Conservation (phyloP, 2,329 filamentous ascomycete species). For the Penicillium thymicola region DNA sequence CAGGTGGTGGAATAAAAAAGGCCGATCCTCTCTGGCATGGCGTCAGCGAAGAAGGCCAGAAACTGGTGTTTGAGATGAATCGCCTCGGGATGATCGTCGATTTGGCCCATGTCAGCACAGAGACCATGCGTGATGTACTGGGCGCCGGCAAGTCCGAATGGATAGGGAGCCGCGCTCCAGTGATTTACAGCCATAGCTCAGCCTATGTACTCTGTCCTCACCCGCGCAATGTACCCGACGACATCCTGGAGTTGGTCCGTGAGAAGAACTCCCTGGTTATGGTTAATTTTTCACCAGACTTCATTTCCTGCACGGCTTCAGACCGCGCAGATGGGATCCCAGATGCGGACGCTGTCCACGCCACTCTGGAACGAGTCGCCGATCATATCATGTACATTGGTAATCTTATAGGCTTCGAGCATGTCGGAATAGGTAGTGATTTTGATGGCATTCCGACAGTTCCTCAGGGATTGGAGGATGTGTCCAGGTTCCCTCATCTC, state of each 20-base stretch:
- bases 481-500: slow-evolving; percentile 75
- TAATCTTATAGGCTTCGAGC: slow-evolving; percentile 75
- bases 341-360: slow-evolving; percentile 62
- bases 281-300: slow-evolving; percentile 83
- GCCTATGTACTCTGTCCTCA: slow-evolving; percentile 79
- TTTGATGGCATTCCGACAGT: slow-evolving; percentile 67
- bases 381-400: slow-evolving; percentile 82
- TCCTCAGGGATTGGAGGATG: slow-evolving; percentile 76
- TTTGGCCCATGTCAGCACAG: slow-evolving; percentile 70
- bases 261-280: slow-evolving; percentile 73
- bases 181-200: slow-evolving; percentile 87
- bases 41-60: slow-evolving; percentile 66
- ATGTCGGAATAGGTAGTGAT: slow-evolving; percentile 86
- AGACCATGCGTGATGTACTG: slow-evolving; percentile 83
- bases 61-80: slow-evolving; percentile 84
- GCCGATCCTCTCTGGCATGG: slow-evolving; percentile 52
- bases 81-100: slow-evolving; percentile 92
- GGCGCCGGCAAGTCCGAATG: slow-evolving; percentile 58
- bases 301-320: slow-evolving; percentile 69
- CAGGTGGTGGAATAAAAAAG: slow-evolving; percentile 37
- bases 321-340: slow-evolving; percentile 64
- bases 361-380: slow-evolving; percentile 73
- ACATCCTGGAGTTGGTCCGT: slow-evolving; percentile 74
- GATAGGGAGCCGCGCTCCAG: slow-evolving; percentile 71
- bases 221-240: slow-evolving; percentile 84